Base-by-base conservation (phyloP, 345 rosid species). In the Clarkia xantiana region DNA sequence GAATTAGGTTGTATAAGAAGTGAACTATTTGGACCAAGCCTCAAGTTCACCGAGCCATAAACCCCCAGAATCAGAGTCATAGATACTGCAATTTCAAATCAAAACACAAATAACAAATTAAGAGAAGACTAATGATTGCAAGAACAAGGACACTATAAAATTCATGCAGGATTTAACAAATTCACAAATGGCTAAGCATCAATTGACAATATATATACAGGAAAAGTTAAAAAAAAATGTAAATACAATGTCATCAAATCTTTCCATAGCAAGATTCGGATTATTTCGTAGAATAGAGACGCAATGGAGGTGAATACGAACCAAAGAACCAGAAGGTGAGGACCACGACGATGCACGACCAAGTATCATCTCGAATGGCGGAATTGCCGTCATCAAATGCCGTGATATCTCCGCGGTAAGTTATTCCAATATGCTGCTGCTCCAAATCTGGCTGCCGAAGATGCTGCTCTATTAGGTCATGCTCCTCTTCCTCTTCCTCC, bases 301-400 rank as follows among this genome's bases (percentile, higher is more conserved):
- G 16, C 6, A 22, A 8, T 11, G 1, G 40, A 18, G 15, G 45
- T 14, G 47, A 25, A 29, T 15, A 62, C 78, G 1, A 22, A 80
- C 88, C 88, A 34, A 77, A 71, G 52, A 71, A 53, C 74, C 84
- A 77, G 44, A 77, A 77, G 14, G 69, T 57, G 23, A 64, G 19
- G 18, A 71, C 69, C n/a, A 67, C 50, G 18, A 44, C 12, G 53
- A 67, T 44, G 67, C 71, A 69, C 40, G 69, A 71, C 76, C 81
- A 71, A 14, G 67, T 52, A 17, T 75, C 83, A 47, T 70, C 76
- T 40, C 62, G 46, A 6, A 62, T 61, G 36, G 43, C 55, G 1
- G 44, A 11, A 2, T 63, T 5, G 1, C 45, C 29, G 13, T 39
- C 55, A 55, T 58, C 39, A 19, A 67, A 66, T 14, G 62, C 49